phyloP scores from a whole-genome alignment of 2,329 filamentous ascomycete species.

The Tympanopsis confertula region DNA sequence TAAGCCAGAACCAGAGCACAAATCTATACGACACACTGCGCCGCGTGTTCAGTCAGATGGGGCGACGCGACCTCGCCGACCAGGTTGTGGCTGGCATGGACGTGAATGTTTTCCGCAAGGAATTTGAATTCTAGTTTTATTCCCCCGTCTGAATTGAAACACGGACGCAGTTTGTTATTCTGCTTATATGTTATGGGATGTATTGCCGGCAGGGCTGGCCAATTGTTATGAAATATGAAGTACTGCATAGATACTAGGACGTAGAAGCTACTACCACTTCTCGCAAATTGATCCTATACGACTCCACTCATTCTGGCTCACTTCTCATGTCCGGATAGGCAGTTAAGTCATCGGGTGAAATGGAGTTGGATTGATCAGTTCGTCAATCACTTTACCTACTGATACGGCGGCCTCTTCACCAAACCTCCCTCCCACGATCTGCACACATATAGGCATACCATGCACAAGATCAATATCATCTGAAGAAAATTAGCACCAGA shows the following conservation, averaged over 20 bases:
- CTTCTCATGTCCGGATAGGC: too few species aligned
- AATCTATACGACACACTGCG: slow-evolving; percentile 91
- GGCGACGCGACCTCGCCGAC: slow-evolving; percentile 74
- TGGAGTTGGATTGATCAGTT: slow-evolving; percentile 10
- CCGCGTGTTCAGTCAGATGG: slow-evolving; percentile 95
- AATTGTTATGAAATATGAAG: too few species aligned
- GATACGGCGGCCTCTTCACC: slow-evolving; percentile 19
- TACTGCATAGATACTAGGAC: too few species aligned
- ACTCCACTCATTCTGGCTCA: too few species aligned
- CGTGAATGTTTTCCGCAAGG: slow-evolving; percentile 73
- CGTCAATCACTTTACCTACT: slow-evolving; percentile 17
- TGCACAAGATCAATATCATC: slow-evolving; percentile 17
- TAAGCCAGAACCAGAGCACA: slow-evolving; percentile 89
- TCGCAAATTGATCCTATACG: too few species aligned
- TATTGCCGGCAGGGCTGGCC: too few species aligned
- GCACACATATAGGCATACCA: slow-evolving; percentile 19
- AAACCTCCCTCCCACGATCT: slow-evolving; percentile 17
- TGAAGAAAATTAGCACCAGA: slow-evolving; percentile 4
- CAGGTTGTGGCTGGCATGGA: slow-evolving; percentile 83
- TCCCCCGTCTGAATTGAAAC: too few species aligned
- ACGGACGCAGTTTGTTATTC: too few species aligned
- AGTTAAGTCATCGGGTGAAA: slow-evolving; percentile 8
- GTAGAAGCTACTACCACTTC: too few species aligned
- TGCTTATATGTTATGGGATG: too few species aligned
- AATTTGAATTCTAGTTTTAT: slow-evolving; percentile 68